Evolutionary conservation across 202 grass and related monocot genomes (phyloP).

Genomic region (Sporobolus alterniflorus): DNA sequence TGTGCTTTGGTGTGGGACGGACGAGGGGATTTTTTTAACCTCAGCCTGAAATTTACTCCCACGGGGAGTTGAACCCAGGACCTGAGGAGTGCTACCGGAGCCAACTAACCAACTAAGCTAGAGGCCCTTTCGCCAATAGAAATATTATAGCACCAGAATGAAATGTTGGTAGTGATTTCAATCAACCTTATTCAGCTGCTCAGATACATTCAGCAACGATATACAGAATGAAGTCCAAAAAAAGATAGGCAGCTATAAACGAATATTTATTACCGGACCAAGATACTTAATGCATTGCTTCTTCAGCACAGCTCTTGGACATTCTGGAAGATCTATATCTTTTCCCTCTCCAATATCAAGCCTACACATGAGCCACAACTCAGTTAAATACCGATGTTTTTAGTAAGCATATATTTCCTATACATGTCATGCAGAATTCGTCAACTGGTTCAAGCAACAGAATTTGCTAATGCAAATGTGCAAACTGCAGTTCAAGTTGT

Average conservation of each 20-base stretch:
- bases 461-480: background rate
- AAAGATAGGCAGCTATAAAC: background rate
- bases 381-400: background rate
- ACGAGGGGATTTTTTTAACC: too few species aligned
- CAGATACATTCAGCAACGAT: background rate
- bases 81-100: too few species aligned
- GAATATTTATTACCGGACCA: slow-evolving; percentile 78
- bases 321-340: slow-evolving; percentile 69
- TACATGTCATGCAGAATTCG: background rate
- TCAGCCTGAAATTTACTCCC: too few species aligned
- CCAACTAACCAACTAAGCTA: too few species aligned
- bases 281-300: slow-evolving; percentile 95
- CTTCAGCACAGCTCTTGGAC: slow-evolving; percentile 64
- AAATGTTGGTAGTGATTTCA: background rate
- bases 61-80: too few species aligned
- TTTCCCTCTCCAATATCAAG: slow-evolving; percentile 93
- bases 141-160: background rate
- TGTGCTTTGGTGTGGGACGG: too few species aligned
- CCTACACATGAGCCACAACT: slow-evolving; percentile 46
- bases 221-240: background rate
- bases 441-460: background rate
- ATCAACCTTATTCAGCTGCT: background rate
- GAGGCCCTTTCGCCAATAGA: too few species aligned
- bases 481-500: slow-evolving; percentile 19
- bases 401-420: background rate